A percentile compares a stretch with the other conserved stretches of the same genome.
Conservation (phyloP, 371 early-diverging fungal species). For the Mucor sp. region DNA sequence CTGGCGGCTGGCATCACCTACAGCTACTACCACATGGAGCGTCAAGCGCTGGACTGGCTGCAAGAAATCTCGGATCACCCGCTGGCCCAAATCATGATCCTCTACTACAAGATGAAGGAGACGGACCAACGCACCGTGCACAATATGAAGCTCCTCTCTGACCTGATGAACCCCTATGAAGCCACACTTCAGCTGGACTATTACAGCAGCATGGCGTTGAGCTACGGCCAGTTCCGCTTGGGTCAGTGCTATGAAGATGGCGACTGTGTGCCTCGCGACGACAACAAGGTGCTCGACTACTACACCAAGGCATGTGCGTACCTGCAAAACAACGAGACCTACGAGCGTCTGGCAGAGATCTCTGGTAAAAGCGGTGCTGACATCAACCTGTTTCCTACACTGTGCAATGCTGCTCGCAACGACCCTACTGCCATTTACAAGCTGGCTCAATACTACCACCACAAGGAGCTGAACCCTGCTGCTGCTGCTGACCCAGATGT, state of each 20-base stretch:
- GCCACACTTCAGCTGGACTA: constrained; percentile 1
- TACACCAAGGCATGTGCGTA: constrained; percentile 21
- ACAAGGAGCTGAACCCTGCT: neutral
- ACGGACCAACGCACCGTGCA: neutral
- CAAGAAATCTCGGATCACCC: constrained; percentile 13
- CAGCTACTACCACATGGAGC: constrained; percentile 22
- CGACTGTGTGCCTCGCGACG: constrained; percentile 5
- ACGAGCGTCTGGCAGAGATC: constrained; percentile 15
- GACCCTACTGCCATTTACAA: constrained; percentile 14
- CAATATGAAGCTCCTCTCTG: neutral
- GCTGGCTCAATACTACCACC: constrained; percentile 19
- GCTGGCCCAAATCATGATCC: constrained; percentile 16
- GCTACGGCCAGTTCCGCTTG: constrained; percentile 25
- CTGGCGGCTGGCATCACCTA: constrained; percentile 28
- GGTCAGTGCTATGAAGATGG: constrained; percentile 26
- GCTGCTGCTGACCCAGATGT: constrained; percentile 8
- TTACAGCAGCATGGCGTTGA: constrained; percentile 13
- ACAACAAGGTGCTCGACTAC: constrained; percentile 7
- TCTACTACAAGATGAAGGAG: constrained; percentile 25
- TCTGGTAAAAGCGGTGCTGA: neutral
- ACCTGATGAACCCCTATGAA: constrained; percentile 5
- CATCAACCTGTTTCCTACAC: constrained; percentile 11
- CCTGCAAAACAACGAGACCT: constrained; percentile 16
- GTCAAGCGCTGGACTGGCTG: constrained; percentile 25
- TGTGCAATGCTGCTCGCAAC: constrained; percentile 20